A percentile compares a stretch with the other conserved stretches of the same genome.
phyloP scores from a whole-genome alignment of 257 asterid species.

The Fraxinus excelsior region DNA sequence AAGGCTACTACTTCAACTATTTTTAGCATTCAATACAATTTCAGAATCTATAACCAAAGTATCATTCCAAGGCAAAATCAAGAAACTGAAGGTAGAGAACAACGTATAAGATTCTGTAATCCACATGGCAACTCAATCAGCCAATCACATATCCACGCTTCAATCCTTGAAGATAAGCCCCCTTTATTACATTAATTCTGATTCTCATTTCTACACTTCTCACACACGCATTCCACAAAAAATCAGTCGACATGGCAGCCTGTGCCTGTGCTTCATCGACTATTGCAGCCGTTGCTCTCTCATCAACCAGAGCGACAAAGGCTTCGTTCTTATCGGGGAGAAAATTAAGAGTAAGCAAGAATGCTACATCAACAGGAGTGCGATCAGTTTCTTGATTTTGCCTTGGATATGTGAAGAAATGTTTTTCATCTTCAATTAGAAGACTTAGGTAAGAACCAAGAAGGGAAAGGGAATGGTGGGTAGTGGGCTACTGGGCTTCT shows the following conservation, averaged over 20 bases:
- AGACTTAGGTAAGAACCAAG: too few relatives aligned
- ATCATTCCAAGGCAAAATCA: slow-evolving; percentile 40
- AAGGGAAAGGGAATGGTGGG: too few relatives aligned
- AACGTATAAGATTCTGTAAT: slow-evolving; percentile 55
- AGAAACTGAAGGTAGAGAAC: too few relatives aligned
- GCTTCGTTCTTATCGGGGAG: slow-evolving; percentile 75
- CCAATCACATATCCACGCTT: slow-evolving; percentile 67
- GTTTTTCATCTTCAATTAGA: too few relatives aligned
- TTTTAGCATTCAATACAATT: too few relatives aligned
- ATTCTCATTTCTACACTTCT: slow-evolving; percentile 26
- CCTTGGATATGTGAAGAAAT: too few relatives aligned
- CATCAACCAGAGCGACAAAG: slow-evolving; percentile 69
- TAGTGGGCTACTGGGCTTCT: too few relatives aligned
- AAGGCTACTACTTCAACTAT: background rate
- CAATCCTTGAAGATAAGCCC: slow-evolving; percentile 78
- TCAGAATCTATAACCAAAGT: too few relatives aligned
- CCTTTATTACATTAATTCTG: slow-evolving; percentile 29
- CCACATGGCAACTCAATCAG: slow-evolving; percentile 74
- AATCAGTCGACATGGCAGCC: slow-evolving; percentile 72
- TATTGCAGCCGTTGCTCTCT: slow-evolving; percentile 81
- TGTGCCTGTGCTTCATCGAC: slow-evolving; percentile 88
- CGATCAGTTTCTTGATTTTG: too few relatives aligned
- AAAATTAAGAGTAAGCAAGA: slow-evolving; percentile 58
- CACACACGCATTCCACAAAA: background rate
- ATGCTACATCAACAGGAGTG: slow-evolving; percentile 40